These are phyloP conservation scores for Cladorrhinum samala DNA, from an alignment of 495 filamentous ascomycete species.

Conservation along the genomic window DNA sequence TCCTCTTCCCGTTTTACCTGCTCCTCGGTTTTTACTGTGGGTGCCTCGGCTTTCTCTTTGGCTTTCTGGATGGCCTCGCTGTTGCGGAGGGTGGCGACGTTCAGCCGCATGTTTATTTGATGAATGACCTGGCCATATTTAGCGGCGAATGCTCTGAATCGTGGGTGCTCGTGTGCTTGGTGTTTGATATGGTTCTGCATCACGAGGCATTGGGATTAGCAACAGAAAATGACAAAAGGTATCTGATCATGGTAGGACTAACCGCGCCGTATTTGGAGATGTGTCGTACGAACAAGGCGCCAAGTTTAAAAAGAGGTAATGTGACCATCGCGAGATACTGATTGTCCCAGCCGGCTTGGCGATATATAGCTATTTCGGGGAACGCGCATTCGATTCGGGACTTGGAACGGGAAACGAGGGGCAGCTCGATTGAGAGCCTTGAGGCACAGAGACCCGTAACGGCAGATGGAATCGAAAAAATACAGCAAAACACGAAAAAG, in stretches of 20 bases:
- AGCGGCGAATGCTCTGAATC: slow-evolving; percentile 74
- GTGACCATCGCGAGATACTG: slow-evolving; percentile 39
- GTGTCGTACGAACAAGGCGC: slow-evolving; percentile 44
- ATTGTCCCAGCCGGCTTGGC: not conserved
- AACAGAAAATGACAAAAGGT: not conserved
- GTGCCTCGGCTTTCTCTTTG: slow-evolving; percentile 60
- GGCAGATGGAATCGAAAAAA: too few relatives aligned
- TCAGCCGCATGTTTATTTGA: slow-evolving; percentile 87
- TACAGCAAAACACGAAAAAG: too few relatives aligned
- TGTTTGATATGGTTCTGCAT: slow-evolving; percentile 83
- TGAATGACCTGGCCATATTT: slow-evolving; percentile 70
- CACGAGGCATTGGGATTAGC: not conserved
- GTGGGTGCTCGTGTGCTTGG: slow-evolving; percentile 90
- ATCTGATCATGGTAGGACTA: not conserved
- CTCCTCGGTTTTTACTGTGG: slow-evolving; percentile 75
- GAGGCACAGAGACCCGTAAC: too few relatives aligned
- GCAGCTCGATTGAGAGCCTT: too few relatives aligned
- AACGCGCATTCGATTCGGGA: too few relatives aligned
- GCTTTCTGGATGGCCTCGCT: slow-evolving; percentile 52
- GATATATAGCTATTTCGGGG: too few relatives aligned
- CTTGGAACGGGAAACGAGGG: too few relatives aligned
- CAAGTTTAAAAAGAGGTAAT: slow-evolving; percentile 43
- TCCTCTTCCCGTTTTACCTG: slow-evolving; percentile 60
- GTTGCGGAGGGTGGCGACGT: slow-evolving; percentile 79
- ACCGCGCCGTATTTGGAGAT: slow-evolving; percentile 59